These are phyloP conservation scores for Trametes hirsuta DNA, from an alignment of 1,284 basidiomycete genomes.

Conservation along the genomic window DNA sequence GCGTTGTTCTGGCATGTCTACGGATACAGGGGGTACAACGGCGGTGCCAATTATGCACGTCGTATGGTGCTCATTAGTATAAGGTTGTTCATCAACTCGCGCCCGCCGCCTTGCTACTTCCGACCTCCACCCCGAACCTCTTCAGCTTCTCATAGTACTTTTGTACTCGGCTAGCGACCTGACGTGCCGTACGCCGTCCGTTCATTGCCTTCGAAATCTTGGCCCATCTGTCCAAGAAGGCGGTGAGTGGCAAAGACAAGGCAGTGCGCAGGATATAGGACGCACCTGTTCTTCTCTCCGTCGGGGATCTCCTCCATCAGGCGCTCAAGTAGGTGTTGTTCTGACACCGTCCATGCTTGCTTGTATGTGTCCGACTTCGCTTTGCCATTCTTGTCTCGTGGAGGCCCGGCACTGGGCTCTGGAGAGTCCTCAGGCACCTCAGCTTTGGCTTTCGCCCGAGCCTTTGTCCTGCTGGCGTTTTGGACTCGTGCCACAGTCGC, in stretches of 20 bases:
- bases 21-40: conserved; percentile 10
- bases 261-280: background rate
- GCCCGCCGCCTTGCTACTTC: conserved; percentile 19
- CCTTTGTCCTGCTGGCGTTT: conserved; percentile 6
- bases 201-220: conserved; percentile 82
- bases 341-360: conserved; percentile 71
- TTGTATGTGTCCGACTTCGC: conserved; percentile 74
- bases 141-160: conserved; percentile 85
- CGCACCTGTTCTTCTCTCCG: conserved; percentile 72
- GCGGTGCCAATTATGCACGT: background rate
- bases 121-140: conserved; percentile 58
- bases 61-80: background rate
- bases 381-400: conserved; percentile 31
- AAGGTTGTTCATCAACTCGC: background rate
- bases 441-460: background rate
- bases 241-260: background rate
- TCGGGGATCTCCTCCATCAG: conserved; percentile 75
- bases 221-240: conserved; percentile 57
- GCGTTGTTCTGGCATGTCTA: conserved; percentile 1
- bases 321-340: conserved; percentile 74
- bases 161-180: conserved; percentile 84
- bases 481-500: background rate
- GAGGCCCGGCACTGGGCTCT: conserved; percentile 16
- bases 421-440: conserved; percentile 7
- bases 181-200: conserved; percentile 71